Percentiles rank a stretch among this genome's conserved stretches.
These are phyloP conservation scores for Fusarium pseudocircinatum DNA, from an alignment of 2,329 filamentous ascomycete genomes.

Conservation along the genomic window DNA sequence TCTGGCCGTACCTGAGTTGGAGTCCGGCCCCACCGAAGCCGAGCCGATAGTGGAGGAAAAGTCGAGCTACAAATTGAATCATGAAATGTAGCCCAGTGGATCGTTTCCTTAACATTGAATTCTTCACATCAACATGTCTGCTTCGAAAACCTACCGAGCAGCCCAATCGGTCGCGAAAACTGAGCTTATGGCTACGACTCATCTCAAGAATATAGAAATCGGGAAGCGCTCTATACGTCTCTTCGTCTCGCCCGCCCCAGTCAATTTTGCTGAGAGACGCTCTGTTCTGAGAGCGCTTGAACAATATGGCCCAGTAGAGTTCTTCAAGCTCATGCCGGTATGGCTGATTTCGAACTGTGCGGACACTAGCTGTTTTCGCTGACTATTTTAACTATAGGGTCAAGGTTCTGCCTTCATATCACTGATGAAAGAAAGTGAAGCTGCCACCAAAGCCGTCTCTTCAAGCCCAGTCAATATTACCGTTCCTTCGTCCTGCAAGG, in stretches of 20 bases:
- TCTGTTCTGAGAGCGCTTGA: conserved; percentile 63
- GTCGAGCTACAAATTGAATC: background rate
- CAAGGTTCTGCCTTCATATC: conserved; percentile 61
- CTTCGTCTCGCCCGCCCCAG: conserved; percentile 61
- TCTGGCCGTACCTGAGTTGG: conserved; percentile 11
- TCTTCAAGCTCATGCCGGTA: conserved; percentile 55
- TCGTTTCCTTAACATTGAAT: background rate
- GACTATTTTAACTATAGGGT: conserved; percentile 47
- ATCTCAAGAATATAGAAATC: background rate
- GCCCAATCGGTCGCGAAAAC: background rate
- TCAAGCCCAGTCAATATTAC: conserved; percentile 60
- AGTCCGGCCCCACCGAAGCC: conserved; percentile 35
- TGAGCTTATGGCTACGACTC: background rate
- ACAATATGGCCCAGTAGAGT: conserved; percentile 59
- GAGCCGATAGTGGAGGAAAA: conserved; percentile 19
- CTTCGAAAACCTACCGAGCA: background rate
- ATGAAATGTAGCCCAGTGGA: conserved; percentile 1
- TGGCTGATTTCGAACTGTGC: background rate
- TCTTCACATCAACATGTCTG: background rate
- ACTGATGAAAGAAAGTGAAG: conserved; percentile 54
- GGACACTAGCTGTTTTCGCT: background rate
- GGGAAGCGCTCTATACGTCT: conserved; percentile 53
- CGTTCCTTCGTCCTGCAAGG: conserved; percentile 45
- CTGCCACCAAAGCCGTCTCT: conserved; percentile 52
- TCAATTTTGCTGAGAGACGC: conserved; percentile 63